phyloP scores from a whole-genome alignment of 1,139 yeast species.

The Diutina mesorugosa region DNA sequence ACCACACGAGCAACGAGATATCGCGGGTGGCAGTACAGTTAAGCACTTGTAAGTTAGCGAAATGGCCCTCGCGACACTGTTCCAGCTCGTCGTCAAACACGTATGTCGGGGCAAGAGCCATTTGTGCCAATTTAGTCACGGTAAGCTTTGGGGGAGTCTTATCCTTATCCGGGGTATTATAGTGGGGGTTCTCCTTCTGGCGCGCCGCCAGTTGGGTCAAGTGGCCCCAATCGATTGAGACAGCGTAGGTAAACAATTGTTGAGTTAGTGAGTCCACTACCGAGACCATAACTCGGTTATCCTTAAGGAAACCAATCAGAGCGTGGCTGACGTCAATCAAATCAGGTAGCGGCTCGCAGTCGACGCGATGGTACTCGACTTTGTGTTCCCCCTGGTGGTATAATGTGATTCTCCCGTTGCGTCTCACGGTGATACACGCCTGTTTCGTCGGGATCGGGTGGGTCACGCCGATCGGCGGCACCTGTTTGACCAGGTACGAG shows the following conservation, averaged over 20 bases:
- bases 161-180: slow-evolving; percentile 35
- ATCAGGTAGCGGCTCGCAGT: slow-evolving; percentile 9
- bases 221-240: slow-evolving; percentile 52
- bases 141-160: slow-evolving; percentile 17
- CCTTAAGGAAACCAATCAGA: slow-evolving; percentile 45
- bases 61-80: neutral
- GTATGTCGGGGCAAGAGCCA: slow-evolving; percentile 14
- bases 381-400: slow-evolving; percentile 55
- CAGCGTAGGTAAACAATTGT: slow-evolving; percentile 31
- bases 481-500: slow-evolving; percentile 45
- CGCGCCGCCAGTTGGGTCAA: slow-evolving; percentile 33
- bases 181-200: slow-evolving; percentile 37
- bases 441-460: slow-evolving; percentile 63
- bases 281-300: slow-evolving; percentile 34
- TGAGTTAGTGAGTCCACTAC: slow-evolving; percentile 30
- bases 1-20: neutral
- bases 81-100: neutral
- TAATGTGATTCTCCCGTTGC: slow-evolving; percentile 46
- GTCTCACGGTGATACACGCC: slow-evolving; percentile 57
- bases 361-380: slow-evolving; percentile 34
- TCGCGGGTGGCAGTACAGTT: neutral
- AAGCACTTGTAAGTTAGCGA: neutral
- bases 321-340: slow-evolving; percentile 27
- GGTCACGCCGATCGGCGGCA: slow-evolving; percentile 45
- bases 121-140: slow-evolving; percentile 15